Evolutionary conservation across 2,329 filamentous ascomycete genomes (phyloP), one percentile per base, ranked within the genome.

Genomic region (Beauveria brongniartii): DNA sequence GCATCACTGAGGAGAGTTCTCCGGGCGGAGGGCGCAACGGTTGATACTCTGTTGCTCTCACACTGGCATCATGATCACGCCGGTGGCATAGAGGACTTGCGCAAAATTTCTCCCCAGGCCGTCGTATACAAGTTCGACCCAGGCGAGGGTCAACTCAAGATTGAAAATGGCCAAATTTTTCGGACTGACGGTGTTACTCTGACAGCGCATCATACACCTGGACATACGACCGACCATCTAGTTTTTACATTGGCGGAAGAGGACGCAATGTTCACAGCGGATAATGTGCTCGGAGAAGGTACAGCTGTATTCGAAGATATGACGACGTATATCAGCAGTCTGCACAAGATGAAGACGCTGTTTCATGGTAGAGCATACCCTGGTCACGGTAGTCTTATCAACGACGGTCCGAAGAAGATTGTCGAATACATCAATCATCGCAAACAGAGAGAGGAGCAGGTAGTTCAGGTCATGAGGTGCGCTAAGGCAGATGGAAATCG

Each of bases 1-100:
- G 73, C 80, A 0, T 81, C 83, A 0, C 75, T 99, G 41, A 82
- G 83, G 64, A 75, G 78, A 4, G 83, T 87, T 0, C 80, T 97
- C 3, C 72, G 78, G 7, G 75, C 84, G 26, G 90, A 96, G 71
- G 81, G 86, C 26, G 88, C 88, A 22, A 82, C 78, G 0, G 78
- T 97, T 26, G 78, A 84, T n/a, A 77, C 80, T 20, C 86, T 87
- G 0, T 78, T 99, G 24, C 79, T 99, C 54, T 95, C 92, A 0
- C 94, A 99, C 73, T 96, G 92, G 91, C 94, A 99, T 70, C 82
- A 78, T 47, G 94, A 99, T 70, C 94, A 99, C 70, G 82, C 87
- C 7, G 84, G 86, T 26, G 94, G 94, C 8, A 82, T 97, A 26
- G 71, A 76, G 3, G 86, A 95, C 67, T 77, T 97, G 1, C 76